Evolutionary conservation across 2,329 filamentous ascomycete genomes (phyloP), one percentile per base, ranked within the genome.

Genomic region (Xylariales sp.): DNA sequence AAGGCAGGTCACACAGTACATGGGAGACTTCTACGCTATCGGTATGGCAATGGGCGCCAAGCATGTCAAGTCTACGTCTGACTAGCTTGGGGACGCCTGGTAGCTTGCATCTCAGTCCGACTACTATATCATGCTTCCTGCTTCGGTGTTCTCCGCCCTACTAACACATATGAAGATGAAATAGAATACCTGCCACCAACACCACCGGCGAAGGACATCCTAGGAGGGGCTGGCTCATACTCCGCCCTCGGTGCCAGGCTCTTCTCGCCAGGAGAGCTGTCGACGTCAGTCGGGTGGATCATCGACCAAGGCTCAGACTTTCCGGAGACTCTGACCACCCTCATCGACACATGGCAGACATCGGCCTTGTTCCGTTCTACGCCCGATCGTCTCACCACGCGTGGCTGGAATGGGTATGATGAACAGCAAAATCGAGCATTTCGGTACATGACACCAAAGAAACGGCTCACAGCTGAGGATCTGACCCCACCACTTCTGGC

Each of bases 231-330:
- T 20, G 93, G 90, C 19, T 78, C 89, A 3, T 97, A 87, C 61
- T 84, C 86, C 7, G 88, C 89, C 6, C 70, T 97, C 5, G 93
- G 93, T 15, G 93, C 93, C 14, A 86, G 93, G 22, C 72, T 98
- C 36, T 85, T 95, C 60, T 91, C 88, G 4, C 86, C 88, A 3
- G 66, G 73, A 22, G 73, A 80, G 3, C 57, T 71, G 33, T 86
- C 88, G 16, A 71, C 69, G 27, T 73, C 76, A 3, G 80, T 97
- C 5, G 88, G 88, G 48, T 97, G 90, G 90, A 83, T 97, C 47
- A 80, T 97, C 31, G 91, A 98, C 63, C 78, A 82, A 54, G 93
- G 93, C 21, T 84, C 79, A 12, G 93, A 97, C 63, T 97, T 97
- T 51, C 90, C 91, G 0, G 49, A 68, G 0, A 65, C 75, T 10